Percentiles rank a stretch among this genome's conserved stretches.
These are phyloP conservation scores for Pleurotus sapidus DNA, from an alignment of 768 basidiomycete species.

Conservation along the genomic window DNA sequence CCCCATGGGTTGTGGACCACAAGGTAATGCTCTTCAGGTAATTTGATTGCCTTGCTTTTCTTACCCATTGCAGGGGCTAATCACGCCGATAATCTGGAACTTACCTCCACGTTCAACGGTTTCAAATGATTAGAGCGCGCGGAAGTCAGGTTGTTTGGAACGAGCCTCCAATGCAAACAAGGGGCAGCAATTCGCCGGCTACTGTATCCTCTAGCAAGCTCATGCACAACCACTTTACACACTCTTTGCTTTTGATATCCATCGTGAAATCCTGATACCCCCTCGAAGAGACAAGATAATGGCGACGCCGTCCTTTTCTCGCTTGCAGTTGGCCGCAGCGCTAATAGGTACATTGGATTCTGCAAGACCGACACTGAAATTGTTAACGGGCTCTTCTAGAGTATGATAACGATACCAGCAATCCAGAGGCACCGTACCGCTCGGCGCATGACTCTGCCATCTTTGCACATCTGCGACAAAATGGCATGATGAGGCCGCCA, in stretches of 20 bases:
- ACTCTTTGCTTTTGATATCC: neutral
- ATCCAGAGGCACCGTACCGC: slow-evolving; percentile 56
- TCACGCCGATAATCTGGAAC: no score
- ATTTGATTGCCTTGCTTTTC: neutral
- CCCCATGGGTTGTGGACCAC: slow-evolving; percentile 1
- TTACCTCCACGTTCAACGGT: no score
- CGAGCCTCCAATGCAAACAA: no score
- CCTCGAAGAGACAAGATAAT: slow-evolving; percentile 13
- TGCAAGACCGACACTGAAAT: no score
- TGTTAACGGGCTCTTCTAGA: slow-evolving; percentile 39
- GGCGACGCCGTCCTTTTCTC: slow-evolving; percentile 57
- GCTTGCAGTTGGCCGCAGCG: slow-evolving; percentile 84
- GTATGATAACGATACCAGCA: slow-evolving; percentile 84
- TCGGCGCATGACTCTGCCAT: slow-evolving; percentile 84
- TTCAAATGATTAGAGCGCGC: no score
- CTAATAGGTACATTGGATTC: slow-evolving; percentile 55
- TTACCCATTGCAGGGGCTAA: neutral
- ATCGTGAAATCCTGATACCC: neutral
- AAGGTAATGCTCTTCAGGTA: neutral
- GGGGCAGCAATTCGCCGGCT: no score
- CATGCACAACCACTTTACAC: neutral
- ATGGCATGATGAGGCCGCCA: slow-evolving; percentile 43
- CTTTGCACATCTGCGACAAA: slow-evolving; percentile 73
- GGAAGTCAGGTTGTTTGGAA: no score
- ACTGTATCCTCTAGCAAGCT: neutral